Conservation (phyloP, 2,329 filamentous ascomycete species). For the Alternaria viburni region DNA sequence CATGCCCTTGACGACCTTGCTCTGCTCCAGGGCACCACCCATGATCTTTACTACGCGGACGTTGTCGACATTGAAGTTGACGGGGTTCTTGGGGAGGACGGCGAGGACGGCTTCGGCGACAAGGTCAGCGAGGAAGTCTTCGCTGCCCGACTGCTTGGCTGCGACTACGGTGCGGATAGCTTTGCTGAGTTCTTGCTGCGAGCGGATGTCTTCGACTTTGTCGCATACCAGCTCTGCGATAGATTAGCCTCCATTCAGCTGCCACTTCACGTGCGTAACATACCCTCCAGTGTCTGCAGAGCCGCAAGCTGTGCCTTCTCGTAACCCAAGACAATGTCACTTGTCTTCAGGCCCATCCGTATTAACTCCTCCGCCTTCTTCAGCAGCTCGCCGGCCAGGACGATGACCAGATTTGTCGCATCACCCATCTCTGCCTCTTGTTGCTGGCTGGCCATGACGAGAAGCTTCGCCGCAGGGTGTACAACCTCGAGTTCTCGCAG, state of each 20-base stretch:
- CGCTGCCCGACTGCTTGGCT: conserved; percentile 94
- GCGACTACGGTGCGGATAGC: conserved; percentile 94
- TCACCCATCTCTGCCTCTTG: conserved; percentile 99
- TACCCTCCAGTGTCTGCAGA: conserved; percentile 79
- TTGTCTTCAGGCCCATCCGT: conserved; percentile 97
- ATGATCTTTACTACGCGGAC: conserved; percentile 99
- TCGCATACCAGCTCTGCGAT: conserved; percentile 79
- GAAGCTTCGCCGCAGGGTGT: conserved; percentile 93
- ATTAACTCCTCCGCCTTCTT: conserved; percentile 97
- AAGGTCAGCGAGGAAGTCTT: conserved; percentile 84
- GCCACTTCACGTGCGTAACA: conserved; percentile 12
- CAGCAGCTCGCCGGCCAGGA: conserved; percentile 91
- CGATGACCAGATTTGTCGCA: conserved; percentile 95
- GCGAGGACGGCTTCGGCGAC: conserved; percentile 85
- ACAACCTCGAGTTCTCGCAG: conserved; percentile 97
- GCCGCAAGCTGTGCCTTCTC: conserved; percentile 93
- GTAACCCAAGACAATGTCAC: conserved; percentile 94
- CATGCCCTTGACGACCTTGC: conserved; percentile 95
- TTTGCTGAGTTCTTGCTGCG: conserved; percentile 86
- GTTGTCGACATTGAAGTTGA: conserved; percentile 98
- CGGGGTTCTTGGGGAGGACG: conserved; percentile 92
- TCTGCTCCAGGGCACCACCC: conserved; percentile 94
- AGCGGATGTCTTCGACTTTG: conserved; percentile 82
- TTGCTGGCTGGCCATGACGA: conserved; percentile 99
- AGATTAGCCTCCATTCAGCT: conserved; percentile 18